These are phyloP conservation scores for Metschnikowia matae DNA, from an alignment of 805 yeast genomes.

Conservation along the genomic window DNA sequence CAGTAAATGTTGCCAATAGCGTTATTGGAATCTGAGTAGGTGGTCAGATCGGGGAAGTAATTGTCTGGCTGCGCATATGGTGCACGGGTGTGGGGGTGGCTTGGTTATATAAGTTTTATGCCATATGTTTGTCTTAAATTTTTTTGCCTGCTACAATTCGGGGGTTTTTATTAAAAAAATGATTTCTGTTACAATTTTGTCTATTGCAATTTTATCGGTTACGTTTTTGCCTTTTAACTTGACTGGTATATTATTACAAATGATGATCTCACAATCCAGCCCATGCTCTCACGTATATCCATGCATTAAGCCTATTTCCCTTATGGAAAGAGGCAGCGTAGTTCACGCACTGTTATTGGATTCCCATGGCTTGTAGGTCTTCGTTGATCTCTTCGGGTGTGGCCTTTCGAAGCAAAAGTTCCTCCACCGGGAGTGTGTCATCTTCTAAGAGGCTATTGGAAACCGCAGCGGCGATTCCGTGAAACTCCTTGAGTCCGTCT, in stretches of 20 bases:
- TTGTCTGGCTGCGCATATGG: conserved; percentile 2
- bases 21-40: neutral
- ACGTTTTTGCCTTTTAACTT: neutral
- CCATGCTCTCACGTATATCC: neutral
- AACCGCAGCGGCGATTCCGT: conserved; percentile 77
- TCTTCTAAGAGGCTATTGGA: conserved; percentile 39
- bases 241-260: neutral
- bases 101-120: no score
- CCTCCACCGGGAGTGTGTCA: conserved; percentile 22
- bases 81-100: conserved; percentile 4
- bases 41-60: neutral
- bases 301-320: neutral
- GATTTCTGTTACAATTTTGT: no score
- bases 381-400: conserved; percentile 67
- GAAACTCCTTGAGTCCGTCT: conserved; percentile 60
- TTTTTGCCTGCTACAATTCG: no score
- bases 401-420: conserved; percentile 49
- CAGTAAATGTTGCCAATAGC: no score
- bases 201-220: no score
- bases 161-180: no score
- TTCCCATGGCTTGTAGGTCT: conserved; percentile 68
- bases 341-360: conserved; percentile 9
- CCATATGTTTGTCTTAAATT: no score
- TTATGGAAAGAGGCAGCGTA: neutral
- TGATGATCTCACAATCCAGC: neutral